Base-by-base conservation (phyloP, 1,284 basidiomycete genomes). In the Naganishia liquefaciens region DNA sequence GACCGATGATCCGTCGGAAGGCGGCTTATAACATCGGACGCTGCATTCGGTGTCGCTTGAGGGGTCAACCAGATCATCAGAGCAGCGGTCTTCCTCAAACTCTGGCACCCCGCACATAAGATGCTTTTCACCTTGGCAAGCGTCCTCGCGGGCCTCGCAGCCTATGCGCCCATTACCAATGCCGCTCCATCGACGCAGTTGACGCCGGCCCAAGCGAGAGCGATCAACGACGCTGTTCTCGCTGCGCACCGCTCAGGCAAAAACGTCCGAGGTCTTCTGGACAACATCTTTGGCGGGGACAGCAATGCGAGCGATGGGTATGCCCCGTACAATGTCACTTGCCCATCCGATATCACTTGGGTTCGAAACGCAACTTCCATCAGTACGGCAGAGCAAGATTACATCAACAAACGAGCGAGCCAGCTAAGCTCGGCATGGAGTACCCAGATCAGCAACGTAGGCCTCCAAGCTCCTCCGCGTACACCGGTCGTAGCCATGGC, bases 401-500 rank as follows among this genome's bases (percentile, higher is more conserved):
- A 72, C 70, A 58, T 77, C 25, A 39, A 67, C 15, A 58, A 70
- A 28, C 68, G 76, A 30, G 51, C 68, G 33, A 53, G 68, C 6
- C 54, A 65, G 21, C 70, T 76, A 37, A 52, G 68, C 28, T 58
- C 68, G 2, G 72, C 72, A 6, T 70, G 77, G 66, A 69, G 71
- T 51, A 68, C 65, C 11, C 71, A 72, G 69, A 66, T 53, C 27
- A 42, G 70, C 17, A 57, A 68, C 15, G 66, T 69, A 39, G 72
- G 71, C 2, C 63, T 79, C 1, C 53, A 69, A 9, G 67, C 66
- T 19, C 75, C 78, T 3, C 71, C 75, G 15, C 69, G 78, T 49
- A 74, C 72, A 19, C 81, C 81, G 0, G 66, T 69, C 2, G 70
- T 82, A 23, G 79, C 78, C 30, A 72, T 80, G 47, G 79, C 80